Base-by-base conservation (phyloP, 371 early-diverging fungal species). In the Mucor sp. region DNA sequence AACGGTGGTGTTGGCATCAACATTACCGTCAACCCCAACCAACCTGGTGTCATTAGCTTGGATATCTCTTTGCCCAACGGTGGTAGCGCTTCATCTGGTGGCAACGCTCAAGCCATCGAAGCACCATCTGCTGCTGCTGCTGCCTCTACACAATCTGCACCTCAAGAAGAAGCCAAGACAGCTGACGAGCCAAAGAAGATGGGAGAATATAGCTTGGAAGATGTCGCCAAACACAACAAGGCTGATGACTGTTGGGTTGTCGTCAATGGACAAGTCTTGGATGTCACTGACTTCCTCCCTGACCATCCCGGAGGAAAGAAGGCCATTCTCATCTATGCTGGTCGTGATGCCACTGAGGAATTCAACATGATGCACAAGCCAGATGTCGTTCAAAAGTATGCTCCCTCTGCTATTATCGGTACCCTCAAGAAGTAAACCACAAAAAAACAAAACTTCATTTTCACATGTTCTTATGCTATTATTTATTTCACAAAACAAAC, bases 201-300 rank as follows among this genome's bases (percentile, higher is more conserved):
- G 66, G 79, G 70, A 19, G 79, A 81, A 60, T 88, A 86, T 69
- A 75, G 87, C 8, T 73, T 84, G 9, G 88, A 75, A 11, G 90
- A 98, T 64, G 94, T 99, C 21, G 87, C 92, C 35, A 91, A 93
- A 77, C 98, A 98, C 81, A 92, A 90, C 86, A 93, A 78, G 61
- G 85, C 89, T 58, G 84, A 94, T 7, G 98, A 97, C 79, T 93
- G 95, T 78, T 99, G 98, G 99, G 95, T 98, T 53, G 85, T 94
- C 58, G 82, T 96, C 33, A 87, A 91, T 66, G 92, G 89, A 58
- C 84, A 91, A 69, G 95, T 97, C 15, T 91, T 93, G 66, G 92
- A 96, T 71, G 87, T 92, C 53, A 94, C 96, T 41, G 75, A 85
- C 32, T 95, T 95, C 77, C 65, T 84, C 17, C 84, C 84, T n/a